Percentiles rank a stretch among this genome's conserved stretches.
Conservation (phyloP, 169 alveolate genomes). For the Cryptosporidium andersoni region DNA sequence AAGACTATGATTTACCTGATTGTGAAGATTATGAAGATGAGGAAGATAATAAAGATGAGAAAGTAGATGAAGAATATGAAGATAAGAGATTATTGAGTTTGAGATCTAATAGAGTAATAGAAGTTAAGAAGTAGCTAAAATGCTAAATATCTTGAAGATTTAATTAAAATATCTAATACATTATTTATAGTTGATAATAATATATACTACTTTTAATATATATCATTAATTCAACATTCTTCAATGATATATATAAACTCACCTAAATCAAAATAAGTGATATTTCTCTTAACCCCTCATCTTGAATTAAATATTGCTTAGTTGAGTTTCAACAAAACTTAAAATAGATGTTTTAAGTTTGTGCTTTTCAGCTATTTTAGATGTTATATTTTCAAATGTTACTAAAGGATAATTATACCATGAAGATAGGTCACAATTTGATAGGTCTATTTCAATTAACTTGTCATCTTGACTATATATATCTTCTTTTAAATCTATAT, state of each 20-base stretch:
- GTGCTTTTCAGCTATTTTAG: constrained; percentile 30
- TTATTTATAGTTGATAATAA: no score
- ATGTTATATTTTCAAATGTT: constrained; percentile 43
- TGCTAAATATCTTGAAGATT: no score
- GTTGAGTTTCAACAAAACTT: constrained; percentile 61
- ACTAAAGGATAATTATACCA: constrained; percentile 66
- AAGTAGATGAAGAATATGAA: constrained; percentile 34
- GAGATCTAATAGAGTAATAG: not conserved
- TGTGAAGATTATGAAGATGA: constrained; percentile 6
- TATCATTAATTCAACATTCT: no score
- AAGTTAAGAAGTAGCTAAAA: no score
- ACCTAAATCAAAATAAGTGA: no score
- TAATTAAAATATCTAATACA: no score
- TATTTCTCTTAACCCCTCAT: no score
- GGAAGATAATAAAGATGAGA: constrained; percentile 36
- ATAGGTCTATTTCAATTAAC: constrained; percentile 5
- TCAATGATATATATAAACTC: no score
- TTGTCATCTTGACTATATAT: not conserved
- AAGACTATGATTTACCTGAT: constrained; percentile 17
- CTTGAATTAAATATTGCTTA: constrained; percentile 11
- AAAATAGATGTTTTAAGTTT: constrained; percentile 26
- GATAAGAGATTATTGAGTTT: not conserved
- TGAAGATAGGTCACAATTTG: constrained; percentile 33
- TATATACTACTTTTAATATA: no score
- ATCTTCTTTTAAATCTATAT: constrained; percentile 4